Evolutionary conservation across 169 alveolate genomes (phyloP).

Genomic region (Eimeria tenella): DNA sequence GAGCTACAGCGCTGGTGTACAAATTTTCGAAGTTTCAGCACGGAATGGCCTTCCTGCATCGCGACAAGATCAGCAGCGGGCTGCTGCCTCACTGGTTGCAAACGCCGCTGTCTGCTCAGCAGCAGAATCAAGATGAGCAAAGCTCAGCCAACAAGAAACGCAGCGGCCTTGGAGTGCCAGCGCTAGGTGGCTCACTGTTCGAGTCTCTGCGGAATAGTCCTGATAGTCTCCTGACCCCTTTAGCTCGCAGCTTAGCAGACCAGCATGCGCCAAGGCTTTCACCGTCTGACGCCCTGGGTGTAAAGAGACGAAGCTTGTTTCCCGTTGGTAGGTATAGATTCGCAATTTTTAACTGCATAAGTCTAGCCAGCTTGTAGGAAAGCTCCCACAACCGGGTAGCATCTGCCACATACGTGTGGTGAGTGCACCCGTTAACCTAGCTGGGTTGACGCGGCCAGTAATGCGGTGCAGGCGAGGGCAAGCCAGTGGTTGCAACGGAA

Average conservation of each 20-base stretch:
- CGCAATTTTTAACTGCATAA: not conserved
- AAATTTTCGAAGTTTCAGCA: constrained; percentile 84
- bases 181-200: constrained; percentile 55
- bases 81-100: constrained; percentile 75
- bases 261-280: constrained; percentile 54
- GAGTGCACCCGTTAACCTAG: no score
- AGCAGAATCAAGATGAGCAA: constrained; percentile 40
- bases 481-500: constrained; percentile 36
- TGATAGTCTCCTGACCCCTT: constrained; percentile 61
- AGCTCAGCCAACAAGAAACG: not conserved
- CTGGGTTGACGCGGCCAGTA: no score
- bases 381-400: no score
- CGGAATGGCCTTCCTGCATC: constrained; percentile 85
- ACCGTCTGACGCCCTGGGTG: constrained; percentile 33
- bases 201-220: constrained; percentile 73
- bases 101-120: constrained; percentile 33
- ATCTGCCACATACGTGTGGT: no score
- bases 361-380: no score
- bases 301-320: constrained; percentile 50
- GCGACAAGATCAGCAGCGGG: constrained; percentile 75
- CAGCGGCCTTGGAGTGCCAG: constrained; percentile 22
- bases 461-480: constrained; percentile 22
- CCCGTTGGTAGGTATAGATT: constrained; percentile 32
- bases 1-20: constrained; percentile 79
- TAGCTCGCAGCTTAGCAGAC: constrained; percentile 61